These are phyloP conservation scores for Vitis rupestris DNA, from an alignment of 164 flowering plant species.

Conservation along the genomic window DNA sequence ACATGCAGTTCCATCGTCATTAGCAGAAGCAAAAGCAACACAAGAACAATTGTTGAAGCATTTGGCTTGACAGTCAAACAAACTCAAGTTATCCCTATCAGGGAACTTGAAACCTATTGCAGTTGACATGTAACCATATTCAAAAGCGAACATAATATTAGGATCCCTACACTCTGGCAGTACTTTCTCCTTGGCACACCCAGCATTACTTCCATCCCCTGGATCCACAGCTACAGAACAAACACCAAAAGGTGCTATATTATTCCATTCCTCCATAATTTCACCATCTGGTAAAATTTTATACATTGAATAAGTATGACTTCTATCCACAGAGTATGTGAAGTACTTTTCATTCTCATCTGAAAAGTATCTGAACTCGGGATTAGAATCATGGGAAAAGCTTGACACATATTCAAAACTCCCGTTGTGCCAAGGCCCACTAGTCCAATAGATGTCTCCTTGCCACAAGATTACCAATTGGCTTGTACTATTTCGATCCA, in stretches of 20 bases:
- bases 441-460: conserved; percentile 7
- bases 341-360: conserved; percentile 11
- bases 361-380: conserved; percentile 1
- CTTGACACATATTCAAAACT: not conserved
- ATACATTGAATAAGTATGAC: not conserved
- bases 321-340: not conserved
- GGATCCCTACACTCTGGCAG: conserved; percentile 9
- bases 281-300: no score
- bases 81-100: not conserved
- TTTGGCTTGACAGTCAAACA: not conserved
- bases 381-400: not conserved
- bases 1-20: conserved; percentile 11
- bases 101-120: not conserved
- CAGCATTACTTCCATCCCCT: not conserved
- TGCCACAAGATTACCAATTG: conserved; percentile 18
- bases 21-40: conserved; percentile 18
- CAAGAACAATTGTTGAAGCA: conserved; percentile 28
- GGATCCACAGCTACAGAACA: no score
- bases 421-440: conserved; percentile 15
- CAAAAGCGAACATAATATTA: not conserved
- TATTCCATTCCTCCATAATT: no score
- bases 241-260: no score
- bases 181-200: conserved; percentile 9
- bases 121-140: not conserved
- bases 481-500: conserved; percentile 14